phyloP scores from a whole-genome alignment of 768 basidiomycete species.

The Boletellus emodensis region DNA sequence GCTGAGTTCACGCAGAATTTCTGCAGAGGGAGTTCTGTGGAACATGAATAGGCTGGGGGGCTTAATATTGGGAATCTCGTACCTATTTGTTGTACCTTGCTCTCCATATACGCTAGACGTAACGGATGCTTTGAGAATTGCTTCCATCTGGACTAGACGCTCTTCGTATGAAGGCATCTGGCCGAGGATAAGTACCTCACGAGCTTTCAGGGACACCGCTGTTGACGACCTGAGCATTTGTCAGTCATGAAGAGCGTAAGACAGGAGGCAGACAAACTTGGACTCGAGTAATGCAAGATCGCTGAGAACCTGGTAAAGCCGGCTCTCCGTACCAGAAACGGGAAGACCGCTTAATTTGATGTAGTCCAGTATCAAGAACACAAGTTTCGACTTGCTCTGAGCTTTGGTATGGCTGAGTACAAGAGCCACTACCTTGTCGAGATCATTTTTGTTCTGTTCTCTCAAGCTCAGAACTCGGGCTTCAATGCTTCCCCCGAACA shows the following conservation, averaged over 20 bases:
- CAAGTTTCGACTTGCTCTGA: slow-evolving; percentile 84
- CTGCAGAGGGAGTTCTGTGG: slow-evolving; percentile 72
- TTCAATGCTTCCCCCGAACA: slow-evolving; percentile 94
- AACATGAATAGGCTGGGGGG: slow-evolving; percentile 1
- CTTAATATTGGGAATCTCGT: slow-evolving; percentile 10
- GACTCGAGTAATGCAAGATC: slow-evolving; percentile 85
- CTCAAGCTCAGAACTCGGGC: slow-evolving; percentile 85
- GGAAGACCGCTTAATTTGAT: slow-evolving; percentile 78
- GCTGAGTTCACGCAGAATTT: slow-evolving; percentile 86
- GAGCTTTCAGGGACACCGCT: slow-evolving; percentile 87
- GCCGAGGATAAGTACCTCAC: slow-evolving; percentile 93
- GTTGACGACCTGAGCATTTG: slow-evolving; percentile 69
- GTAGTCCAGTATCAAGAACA: slow-evolving; percentile 82
- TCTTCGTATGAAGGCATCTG: slow-evolving; percentile 98
- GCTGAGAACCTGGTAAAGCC: slow-evolving; percentile 72
- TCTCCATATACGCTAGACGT: slow-evolving; percentile 89
- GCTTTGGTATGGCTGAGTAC: slow-evolving; percentile 97
- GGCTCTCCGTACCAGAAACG: slow-evolving; percentile 70
- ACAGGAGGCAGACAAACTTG: slow-evolving; percentile 48
- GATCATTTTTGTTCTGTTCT: slow-evolving; percentile 88
- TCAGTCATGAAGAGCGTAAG: slow-evolving; percentile 3
- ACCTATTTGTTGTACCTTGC: slow-evolving; percentile 60
- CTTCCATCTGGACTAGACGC: slow-evolving; percentile 89
- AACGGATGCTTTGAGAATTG: slow-evolving; percentile 84
- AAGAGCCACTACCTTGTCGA: slow-evolving; percentile 80